These are phyloP conservation scores for Nicotiana sylvestris DNA, from an alignment of 257 asterid genomes.

Conservation along the genomic window DNA sequence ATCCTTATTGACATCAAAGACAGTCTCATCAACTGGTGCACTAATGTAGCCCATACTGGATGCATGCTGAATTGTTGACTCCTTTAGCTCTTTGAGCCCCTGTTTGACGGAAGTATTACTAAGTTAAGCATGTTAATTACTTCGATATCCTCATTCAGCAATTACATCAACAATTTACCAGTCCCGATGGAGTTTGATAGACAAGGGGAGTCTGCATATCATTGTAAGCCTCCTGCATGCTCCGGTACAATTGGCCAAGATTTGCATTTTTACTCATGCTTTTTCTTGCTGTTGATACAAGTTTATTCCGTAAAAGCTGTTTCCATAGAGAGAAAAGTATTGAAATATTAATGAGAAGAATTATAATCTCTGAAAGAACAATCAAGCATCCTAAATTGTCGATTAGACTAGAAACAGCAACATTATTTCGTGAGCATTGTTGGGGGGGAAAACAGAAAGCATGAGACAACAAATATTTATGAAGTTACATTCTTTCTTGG, in stretches of 20 bases:
- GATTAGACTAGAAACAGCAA: neutral
- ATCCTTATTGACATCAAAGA: constrained; percentile 84
- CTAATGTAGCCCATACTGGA: constrained; percentile 64
- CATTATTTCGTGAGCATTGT: neutral
- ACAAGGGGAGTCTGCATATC: constrained; percentile 94
- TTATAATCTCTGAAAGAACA: neutral
- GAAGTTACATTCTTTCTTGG: neutral
- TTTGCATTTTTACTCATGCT: constrained; percentile 66
- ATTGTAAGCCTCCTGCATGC: constrained; percentile 74
- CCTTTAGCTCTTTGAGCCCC: constrained; percentile 87
- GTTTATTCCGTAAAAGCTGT: constrained; percentile 86
- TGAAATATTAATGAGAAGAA: neutral
- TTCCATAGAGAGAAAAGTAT: constrained; percentile 11
- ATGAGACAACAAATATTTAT: neutral
- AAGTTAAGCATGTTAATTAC: neutral
- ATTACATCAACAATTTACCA: constrained; percentile 32
- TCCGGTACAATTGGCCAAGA: constrained; percentile 65
- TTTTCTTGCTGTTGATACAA: constrained; percentile 62
- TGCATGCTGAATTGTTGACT: constrained; percentile 67
- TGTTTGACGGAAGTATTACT: constrained; percentile 8
- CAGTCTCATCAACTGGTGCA: constrained; percentile 74
- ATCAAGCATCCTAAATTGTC: neutral
- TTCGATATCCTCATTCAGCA: neutral
- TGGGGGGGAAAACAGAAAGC: neutral
- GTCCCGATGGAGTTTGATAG: constrained; percentile 63